These are phyloP conservation scores for Lachancea dasiensis DNA, from an alignment of 805 yeast genomes.

Conservation along the genomic window DNA sequence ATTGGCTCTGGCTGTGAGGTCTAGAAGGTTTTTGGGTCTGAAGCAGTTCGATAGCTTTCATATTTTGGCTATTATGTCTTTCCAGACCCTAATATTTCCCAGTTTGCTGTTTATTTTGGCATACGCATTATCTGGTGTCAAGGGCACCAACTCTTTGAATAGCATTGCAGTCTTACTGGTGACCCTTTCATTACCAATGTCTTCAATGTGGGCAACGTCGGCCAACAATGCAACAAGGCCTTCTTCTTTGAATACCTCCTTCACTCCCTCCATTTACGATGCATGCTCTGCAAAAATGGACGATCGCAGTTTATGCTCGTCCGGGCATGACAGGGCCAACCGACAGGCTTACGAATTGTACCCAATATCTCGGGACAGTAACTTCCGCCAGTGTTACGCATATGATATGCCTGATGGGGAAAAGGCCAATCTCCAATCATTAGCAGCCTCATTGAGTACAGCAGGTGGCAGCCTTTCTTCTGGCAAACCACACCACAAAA, in stretches of 20 bases:
- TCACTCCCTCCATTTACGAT: constrained; percentile 11
- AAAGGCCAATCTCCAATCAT: constrained; percentile 1
- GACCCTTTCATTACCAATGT: constrained; percentile 69
- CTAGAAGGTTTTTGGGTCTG: constrained; percentile 72
- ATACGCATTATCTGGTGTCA: constrained; percentile 34
- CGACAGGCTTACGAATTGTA: constrained; percentile 14
- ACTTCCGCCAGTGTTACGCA: neutral
- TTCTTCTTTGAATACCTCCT: constrained; percentile 31
- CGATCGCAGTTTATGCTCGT: constrained; percentile 10
- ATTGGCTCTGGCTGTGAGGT: constrained; percentile 58
- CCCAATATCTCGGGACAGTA: constrained; percentile 6
- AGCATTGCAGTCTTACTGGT: constrained; percentile 56
- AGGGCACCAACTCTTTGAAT: constrained; percentile 36
- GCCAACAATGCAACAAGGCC: constrained; percentile 46
- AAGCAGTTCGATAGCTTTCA: constrained; percentile 80
- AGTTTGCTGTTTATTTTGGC: constrained; percentile 58
- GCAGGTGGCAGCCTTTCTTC: constrained; percentile 1
- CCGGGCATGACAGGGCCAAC: constrained; percentile 9
- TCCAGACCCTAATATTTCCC: constrained; percentile 79
- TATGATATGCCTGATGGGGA: constrained; percentile 1
- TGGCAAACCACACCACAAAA: neutral
- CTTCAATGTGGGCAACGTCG: constrained; percentile 84
- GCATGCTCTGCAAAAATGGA: constrained; percentile 18
- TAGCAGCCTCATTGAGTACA: constrained; percentile 1
- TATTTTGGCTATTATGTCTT: constrained; percentile 69